Conservation (phyloP, 768 basidiomycete species). For the Butyriboletus loyo region DNA sequence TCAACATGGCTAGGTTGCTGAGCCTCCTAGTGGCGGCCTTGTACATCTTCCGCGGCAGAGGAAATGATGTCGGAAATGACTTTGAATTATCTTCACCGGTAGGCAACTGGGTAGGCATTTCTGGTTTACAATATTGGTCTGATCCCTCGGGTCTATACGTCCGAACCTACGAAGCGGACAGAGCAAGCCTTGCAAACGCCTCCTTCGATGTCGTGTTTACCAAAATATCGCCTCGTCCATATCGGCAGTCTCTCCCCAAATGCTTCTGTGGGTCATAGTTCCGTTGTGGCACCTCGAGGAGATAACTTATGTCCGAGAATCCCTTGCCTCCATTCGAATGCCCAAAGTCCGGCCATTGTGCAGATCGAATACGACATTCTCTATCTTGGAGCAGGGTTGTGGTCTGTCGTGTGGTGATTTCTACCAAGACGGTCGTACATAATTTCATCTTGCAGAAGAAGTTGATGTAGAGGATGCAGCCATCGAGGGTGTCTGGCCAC, state of each 20-base stretch:
- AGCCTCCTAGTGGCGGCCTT: background rate
- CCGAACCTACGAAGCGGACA: slow-evolving; percentile 32
- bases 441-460: slow-evolving; percentile 31
- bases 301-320: background rate
- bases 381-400: slow-evolving; percentile 27
- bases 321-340: slow-evolving; percentile 23
- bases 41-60: slow-evolving; percentile 12
- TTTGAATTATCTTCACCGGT: slow-evolving; percentile 29
- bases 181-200: slow-evolving; percentile 30
- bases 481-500: slow-evolving; percentile 29
- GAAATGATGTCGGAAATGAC: slow-evolving; percentile 30
- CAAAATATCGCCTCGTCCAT: background rate
- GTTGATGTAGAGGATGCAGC: slow-evolving; percentile 27
- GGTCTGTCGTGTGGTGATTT: slow-evolving; percentile 18
- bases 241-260: background rate
- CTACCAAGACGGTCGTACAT: slow-evolving; percentile 23
- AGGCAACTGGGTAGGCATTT: slow-evolving; percentile 5
- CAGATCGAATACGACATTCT: slow-evolving; percentile 30
- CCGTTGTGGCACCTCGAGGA: background rate
- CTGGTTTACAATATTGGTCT: background rate
- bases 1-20: background rate
- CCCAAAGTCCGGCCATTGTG: background rate
- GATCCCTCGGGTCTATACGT: slow-evolving; percentile 17
- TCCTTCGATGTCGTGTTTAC: slow-evolving; percentile 31
- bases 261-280: slow-evolving; percentile 17